phyloP scores from a whole-genome alignment of 2,329 filamentous ascomycete genomes.

The Sporothrix humicola region DNA sequence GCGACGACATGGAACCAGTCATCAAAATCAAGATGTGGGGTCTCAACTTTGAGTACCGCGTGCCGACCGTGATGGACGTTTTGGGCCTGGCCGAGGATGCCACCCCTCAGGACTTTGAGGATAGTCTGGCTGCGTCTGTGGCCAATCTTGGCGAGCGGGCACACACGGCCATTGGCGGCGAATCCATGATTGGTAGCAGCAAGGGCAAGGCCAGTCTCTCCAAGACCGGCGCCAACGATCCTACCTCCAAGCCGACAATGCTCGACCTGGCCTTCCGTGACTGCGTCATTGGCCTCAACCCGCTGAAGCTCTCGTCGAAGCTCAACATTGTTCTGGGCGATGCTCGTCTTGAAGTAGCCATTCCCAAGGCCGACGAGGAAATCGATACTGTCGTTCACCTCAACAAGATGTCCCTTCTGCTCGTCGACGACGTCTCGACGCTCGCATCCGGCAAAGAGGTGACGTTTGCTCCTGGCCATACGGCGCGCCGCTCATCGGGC shows the following conservation, averaged over 20 bases:
- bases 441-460: constrained; percentile 47
- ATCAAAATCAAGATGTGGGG: constrained; percentile 88
- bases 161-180: constrained; percentile 53
- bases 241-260: constrained; percentile 61
- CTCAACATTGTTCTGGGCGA: constrained; percentile 79
- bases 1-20: constrained; percentile 90
- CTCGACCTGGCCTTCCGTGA: constrained; percentile 79
- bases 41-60: constrained; percentile 83
- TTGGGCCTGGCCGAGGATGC: constrained; percentile 71
- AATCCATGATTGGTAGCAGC: constrained; percentile 40
- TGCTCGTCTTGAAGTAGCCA: constrained; percentile 69
- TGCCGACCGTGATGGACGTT: constrained; percentile 80
- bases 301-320: constrained; percentile 75
- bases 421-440: constrained; percentile 75
- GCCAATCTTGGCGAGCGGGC: constrained; percentile 73
- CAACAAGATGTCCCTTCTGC: constrained; percentile 79
- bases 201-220: constrained; percentile 32
- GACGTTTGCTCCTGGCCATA: constrained; percentile 46
- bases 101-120: constrained; percentile 74
- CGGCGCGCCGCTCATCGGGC: constrained; percentile 31
- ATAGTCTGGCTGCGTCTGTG: constrained; percentile 78
- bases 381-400: constrained; percentile 70
- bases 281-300: constrained; percentile 84
- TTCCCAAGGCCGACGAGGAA: constrained; percentile 66
- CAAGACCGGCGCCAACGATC: background rate